phyloP scores from a whole-genome alignment of 2,329 filamentous ascomycete genomes.

The Geosmithia flava region DNA sequence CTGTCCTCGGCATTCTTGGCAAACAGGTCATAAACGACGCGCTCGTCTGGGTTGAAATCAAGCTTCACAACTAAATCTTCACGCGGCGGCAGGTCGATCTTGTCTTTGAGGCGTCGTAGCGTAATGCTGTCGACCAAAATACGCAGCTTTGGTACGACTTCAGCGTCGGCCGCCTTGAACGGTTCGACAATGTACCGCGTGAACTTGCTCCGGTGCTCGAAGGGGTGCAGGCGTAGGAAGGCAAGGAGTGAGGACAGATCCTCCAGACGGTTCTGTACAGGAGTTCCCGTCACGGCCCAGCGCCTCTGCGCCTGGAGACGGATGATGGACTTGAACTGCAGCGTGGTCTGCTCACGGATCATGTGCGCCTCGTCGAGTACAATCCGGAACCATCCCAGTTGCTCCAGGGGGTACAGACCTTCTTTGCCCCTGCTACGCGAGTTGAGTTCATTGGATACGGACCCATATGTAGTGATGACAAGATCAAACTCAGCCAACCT shows the following conservation, averaged over 20 bases:
- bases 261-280: conserved; percentile 85
- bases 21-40: conserved; percentile 72
- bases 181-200: conserved; percentile 68
- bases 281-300: conserved; percentile 96
- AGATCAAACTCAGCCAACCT: conserved; percentile 66
- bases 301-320: conserved; percentile 66
- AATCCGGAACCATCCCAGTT: conserved; percentile 85
- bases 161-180: conserved; percentile 76
- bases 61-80: conserved; percentile 63
- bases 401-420: conserved; percentile 53
- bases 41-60: conserved; percentile 65
- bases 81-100: conserved; percentile 67
- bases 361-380: conserved; percentile 91
- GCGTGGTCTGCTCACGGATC: conserved; percentile 74
- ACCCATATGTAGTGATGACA: conserved; percentile 87
- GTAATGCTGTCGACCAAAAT: conserved; percentile 92
- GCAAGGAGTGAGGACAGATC: conserved; percentile 79
- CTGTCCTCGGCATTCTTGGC: conserved; percentile 68
- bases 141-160: conserved; percentile 74
- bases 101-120: conserved; percentile 80
- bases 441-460: conserved; percentile 67
- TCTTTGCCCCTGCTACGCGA: conserved; percentile 48
- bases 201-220: conserved; percentile 68
- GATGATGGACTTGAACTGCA: conserved; percentile 77
- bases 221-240: conserved; percentile 75